These are phyloP conservation scores for Trametes elegans DNA, from an alignment of 768 basidiomycete genomes.

Conservation along the genomic window DNA sequence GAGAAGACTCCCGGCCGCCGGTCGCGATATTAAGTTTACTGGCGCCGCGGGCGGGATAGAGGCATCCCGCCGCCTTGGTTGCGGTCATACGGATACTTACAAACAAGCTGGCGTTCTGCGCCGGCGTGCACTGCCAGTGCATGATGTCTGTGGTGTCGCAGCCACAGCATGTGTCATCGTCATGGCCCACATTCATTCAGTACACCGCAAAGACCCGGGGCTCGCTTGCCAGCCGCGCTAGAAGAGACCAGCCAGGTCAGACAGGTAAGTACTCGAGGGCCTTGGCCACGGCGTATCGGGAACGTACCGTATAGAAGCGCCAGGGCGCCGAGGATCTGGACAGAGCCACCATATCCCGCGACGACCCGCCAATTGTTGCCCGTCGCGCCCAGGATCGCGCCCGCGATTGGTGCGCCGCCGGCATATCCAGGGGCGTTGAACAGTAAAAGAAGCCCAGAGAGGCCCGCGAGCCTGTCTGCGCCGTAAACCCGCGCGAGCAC, in stretches of 20 bases:
- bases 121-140: no score
- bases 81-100: no score
- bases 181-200: conserved; percentile 13
- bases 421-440: conserved; percentile 28
- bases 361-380: conserved; percentile 33
- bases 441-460: conserved; percentile 19
- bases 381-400: conserved; percentile 31
- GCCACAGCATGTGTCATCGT: not conserved
- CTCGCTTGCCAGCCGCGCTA: conserved; percentile 17
- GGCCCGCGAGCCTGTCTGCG: conserved; percentile 17
- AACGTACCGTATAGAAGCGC: conserved; percentile 32
- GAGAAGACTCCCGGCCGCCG: no score
- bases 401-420: conserved; percentile 33
- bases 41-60: no score
- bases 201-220: conserved; percentile 11
- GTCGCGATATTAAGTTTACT: no score
- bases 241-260: no score
- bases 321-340: conserved; percentile 31
- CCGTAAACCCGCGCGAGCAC: conserved; percentile 25
- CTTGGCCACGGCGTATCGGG: not conserved
- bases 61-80: no score
- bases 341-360: conserved; percentile 29
- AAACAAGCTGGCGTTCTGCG: no score
- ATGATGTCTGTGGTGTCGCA: not conserved
- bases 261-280: no score